Percentiles rank a stretch among this genome's conserved stretches.
phyloP scores from a whole-genome alignment of 2,329 filamentous ascomycete species.

The Pezicula rhizophila region DNA sequence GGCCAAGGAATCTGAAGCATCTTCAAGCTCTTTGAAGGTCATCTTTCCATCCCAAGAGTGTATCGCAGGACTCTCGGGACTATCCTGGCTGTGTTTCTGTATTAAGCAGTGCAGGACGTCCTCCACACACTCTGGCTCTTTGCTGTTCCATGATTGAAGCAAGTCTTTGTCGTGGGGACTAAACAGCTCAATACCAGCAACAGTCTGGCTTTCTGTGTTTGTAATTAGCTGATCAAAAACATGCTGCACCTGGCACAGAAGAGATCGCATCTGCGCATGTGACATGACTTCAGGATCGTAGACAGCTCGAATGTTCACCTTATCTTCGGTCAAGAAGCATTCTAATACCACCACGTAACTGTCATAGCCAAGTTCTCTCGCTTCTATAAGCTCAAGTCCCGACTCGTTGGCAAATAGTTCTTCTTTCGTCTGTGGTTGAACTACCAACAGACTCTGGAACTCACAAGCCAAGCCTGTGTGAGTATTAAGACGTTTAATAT shows the following conservation, averaged over 20 bases:
- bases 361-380: no score
- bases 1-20: not conserved
- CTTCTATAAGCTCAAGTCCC: no score
- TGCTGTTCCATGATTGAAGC: not conserved
- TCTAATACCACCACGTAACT: no score
- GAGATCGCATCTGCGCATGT: no score
- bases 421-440: slow-evolving; percentile 1
- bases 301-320: no score
- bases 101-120: slow-evolving; percentile 5
- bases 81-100: not conserved
- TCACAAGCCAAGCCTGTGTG: slow-evolving; percentile 1
- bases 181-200: not conserved
- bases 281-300: no score
- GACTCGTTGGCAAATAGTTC: no score
- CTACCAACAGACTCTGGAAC: slow-evolving; percentile 5
- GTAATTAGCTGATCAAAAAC: no score
- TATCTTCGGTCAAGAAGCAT: no score
- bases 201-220: no score
- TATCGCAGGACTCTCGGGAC: slow-evolving; percentile 1
- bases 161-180: not conserved
- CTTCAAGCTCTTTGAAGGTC: slow-evolving; percentile 13
- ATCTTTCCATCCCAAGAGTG: slow-evolving; percentile 5
- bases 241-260: no score
- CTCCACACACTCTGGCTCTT: not conserved
- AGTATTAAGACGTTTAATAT: slow-evolving; percentile 1